phyloP scores from a whole-genome alignment of 176 grass and related monocot genomes.

The Oropetium thomaeum region DNA sequence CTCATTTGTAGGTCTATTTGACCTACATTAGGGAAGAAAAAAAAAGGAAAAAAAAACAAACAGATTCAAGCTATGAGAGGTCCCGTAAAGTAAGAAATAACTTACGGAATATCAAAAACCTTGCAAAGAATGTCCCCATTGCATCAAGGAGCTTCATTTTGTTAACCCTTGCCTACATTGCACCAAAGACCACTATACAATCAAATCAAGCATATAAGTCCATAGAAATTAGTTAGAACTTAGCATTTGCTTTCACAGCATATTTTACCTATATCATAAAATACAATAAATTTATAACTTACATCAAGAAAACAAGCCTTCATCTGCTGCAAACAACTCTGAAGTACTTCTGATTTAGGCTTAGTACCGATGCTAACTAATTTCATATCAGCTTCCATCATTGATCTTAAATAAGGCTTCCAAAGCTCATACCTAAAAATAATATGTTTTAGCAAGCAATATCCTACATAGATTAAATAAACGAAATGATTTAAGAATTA shows the following conservation, averaged over 20 bases:
- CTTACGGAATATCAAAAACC: constrained; percentile 49
- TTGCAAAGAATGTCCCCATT: constrained; percentile 87
- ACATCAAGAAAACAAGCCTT: constrained; percentile 96
- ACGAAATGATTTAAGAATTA: constrained; percentile 17
- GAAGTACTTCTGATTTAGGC: constrained; percentile 78
- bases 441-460: constrained; percentile 18
- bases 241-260: constrained; percentile 7
- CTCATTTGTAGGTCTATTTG: constrained; percentile 58
- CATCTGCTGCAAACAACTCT: constrained; percentile 94
- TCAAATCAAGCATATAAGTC: constrained; percentile 11
- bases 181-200: constrained; percentile 16
- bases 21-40: no score
- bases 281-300: constrained; percentile 39
- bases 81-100: constrained; percentile 24
- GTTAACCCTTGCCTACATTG: constrained; percentile 64
- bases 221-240: constrained; percentile 19
- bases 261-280: background rate
- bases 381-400: constrained; percentile 99
- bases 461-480: background rate
- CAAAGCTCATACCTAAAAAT: constrained; percentile 85
- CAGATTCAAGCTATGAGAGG: constrained; percentile 21
- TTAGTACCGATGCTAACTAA: constrained; percentile 92
- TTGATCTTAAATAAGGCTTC: constrained; percentile 95
- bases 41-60: constrained; percentile 37
- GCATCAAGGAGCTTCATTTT: constrained; percentile 87